These are phyloP conservation scores for Clausena lansium DNA, from an alignment of 345 rosid genomes.

Conservation along the genomic window DNA sequence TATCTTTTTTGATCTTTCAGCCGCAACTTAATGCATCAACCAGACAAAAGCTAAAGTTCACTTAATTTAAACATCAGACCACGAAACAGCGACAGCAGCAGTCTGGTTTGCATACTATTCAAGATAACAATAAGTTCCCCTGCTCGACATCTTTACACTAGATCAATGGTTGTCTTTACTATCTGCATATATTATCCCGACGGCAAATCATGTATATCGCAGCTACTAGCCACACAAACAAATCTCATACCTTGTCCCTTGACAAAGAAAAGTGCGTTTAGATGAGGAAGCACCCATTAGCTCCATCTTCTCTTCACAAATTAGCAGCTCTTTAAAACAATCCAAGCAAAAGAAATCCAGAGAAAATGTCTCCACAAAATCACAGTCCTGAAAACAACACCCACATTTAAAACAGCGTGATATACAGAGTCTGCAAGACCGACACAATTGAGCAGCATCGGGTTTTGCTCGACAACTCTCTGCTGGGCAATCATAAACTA, in stretches of 20 bases:
- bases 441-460: conserved; percentile 43
- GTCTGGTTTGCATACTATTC: neutral
- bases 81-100: neutral
- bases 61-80: conserved; percentile 12
- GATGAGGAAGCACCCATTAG: conserved; percentile 20
- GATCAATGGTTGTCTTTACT: neutral
- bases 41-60: neutral
- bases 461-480: conserved; percentile 62
- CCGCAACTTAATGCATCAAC: neutral
- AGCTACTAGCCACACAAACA: conserved; percentile 24
- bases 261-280: conserved; percentile 9
- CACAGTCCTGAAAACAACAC: conserved; percentile 71
- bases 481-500: conserved; percentile 89
- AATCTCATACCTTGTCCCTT: conserved; percentile 21
- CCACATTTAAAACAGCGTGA: conserved; percentile 82
- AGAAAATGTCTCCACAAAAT: conserved; percentile 83
- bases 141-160: neutral
- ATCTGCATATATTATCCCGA: neutral
- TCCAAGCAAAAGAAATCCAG: conserved; percentile 68
- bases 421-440: conserved; percentile 86
- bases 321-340: conserved; percentile 43
- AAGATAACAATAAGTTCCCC: neutral
- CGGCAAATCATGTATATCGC: neutral
- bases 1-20: neutral
- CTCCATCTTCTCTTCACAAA: conserved; percentile 28